These are phyloP conservation scores for Claviceps africana DNA, from an alignment of 2,329 filamentous ascomycete genomes.

Conservation along the genomic window DNA sequence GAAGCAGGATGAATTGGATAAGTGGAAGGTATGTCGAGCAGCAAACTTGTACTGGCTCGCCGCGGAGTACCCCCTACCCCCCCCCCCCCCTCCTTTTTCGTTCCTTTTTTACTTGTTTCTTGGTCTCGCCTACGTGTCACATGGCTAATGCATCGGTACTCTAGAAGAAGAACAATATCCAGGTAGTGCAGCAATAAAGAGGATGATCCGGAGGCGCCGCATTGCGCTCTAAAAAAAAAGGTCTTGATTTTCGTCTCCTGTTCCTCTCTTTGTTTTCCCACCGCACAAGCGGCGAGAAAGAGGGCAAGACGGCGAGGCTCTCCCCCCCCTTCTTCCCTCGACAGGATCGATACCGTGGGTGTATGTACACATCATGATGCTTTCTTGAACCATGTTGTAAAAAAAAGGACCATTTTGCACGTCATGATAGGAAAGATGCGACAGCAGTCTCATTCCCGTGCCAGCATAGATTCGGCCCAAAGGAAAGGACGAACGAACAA, in stretches of 20 bases:
- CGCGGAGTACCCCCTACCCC: neutral
- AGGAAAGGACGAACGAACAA: no score
- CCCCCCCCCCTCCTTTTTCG: no score
- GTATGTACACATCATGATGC: neutral
- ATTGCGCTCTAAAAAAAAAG: neutral
- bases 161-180: conserved; percentile 81
- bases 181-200: conserved; percentile 62
- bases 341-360: neutral
- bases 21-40: conserved; percentile 76
- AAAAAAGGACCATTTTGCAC: neutral
- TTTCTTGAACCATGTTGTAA: neutral
- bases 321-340: neutral
- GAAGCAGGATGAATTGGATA: conserved; percentile 90
- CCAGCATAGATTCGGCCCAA: neutral
- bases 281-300: no score
- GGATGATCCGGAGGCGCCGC: neutral
- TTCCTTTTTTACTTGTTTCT: no score
- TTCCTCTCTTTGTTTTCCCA: neutral
- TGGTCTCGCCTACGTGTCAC: neutral
- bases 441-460: neutral
- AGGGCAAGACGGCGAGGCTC: neutral
- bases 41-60: neutral
- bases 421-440: neutral
- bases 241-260: no score
- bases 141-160: neutral